Conservation (phyloP, 1,284 basidiomycete genomes). For the Ganoderma multipileum region DNA sequence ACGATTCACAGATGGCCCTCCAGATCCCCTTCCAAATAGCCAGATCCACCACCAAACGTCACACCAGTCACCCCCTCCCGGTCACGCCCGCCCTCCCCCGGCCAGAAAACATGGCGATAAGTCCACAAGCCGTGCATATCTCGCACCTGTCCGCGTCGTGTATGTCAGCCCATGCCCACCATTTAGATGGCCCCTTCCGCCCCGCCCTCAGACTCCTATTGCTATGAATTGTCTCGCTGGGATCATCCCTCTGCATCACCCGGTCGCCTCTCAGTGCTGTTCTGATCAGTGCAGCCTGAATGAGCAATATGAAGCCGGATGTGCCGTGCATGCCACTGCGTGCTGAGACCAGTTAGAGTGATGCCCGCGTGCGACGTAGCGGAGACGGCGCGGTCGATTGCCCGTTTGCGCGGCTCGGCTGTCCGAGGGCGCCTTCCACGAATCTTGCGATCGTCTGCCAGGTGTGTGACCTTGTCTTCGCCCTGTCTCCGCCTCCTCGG, state of each 20-base stretch:
- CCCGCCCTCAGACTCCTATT: not conserved
- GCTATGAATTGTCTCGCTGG: not conserved
- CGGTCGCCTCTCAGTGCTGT: not conserved
- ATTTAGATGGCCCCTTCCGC: too few relatives aligned
- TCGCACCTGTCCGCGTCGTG: not conserved
- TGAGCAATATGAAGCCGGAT: not conserved
- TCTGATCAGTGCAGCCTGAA: not conserved
- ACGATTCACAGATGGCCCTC: not conserved
- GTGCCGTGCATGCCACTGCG: not conserved
- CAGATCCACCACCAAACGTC: not conserved
- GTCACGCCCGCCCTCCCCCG: not conserved
- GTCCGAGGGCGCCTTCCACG: slow-evolving; percentile 6
- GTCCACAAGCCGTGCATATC: not conserved
- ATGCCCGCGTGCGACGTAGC: not conserved
- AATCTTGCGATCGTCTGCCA: slow-evolving; percentile 1
- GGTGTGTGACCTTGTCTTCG: not conserved
- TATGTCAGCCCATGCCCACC: too few relatives aligned
- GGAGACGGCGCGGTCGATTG: not conserved
- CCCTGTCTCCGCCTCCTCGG: slow-evolving; percentile 1
- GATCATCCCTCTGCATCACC: slow-evolving; percentile 1
- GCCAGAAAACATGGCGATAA: not conserved
- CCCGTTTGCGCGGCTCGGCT: slow-evolving; percentile 11
- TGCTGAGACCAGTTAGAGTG: slow-evolving; percentile 9
- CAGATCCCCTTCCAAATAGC: not conserved
- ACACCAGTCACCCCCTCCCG: not conserved